Evolutionary conservation across 2,329 filamentous ascomycete species (phyloP).

Genomic region (Dactylellina drechsleri): DNA sequence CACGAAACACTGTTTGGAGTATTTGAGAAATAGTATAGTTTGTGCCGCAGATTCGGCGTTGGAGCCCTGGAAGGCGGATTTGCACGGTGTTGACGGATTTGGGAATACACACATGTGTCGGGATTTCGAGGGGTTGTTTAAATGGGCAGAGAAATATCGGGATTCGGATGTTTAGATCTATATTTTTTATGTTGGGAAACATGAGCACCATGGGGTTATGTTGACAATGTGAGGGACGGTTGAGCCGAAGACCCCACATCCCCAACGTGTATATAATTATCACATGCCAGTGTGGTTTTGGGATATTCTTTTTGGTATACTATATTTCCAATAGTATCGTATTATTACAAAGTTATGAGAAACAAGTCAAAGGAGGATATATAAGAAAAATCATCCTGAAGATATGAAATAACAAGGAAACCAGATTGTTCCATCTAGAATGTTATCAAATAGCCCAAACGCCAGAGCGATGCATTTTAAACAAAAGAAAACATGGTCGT

Average conservation of each 20-base stretch:
- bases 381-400: neutral
- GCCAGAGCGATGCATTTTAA: constrained; percentile 10
- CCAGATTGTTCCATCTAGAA: constrained; percentile 3
- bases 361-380: neutral
- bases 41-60: constrained; percentile 62
- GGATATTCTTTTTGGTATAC: neutral
- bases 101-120: constrained; percentile 46
- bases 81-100: constrained; percentile 47
- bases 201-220: no score
- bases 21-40: constrained; percentile 62
- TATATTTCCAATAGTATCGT: neutral
- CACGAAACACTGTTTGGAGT: constrained; percentile 63
- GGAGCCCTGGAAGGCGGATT: constrained; percentile 61
- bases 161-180: constrained; percentile 18
- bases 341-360: constrained; percentile 7
- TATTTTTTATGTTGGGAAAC: neutral
- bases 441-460: neutral
- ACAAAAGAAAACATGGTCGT: neutral
- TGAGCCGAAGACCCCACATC: no score
- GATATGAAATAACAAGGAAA: neutral
- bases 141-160: constrained; percentile 44
- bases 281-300: no score
- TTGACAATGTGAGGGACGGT: no score
- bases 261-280: no score
- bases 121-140: constrained; percentile 42